Percentiles rank a stretch among this genome's conserved stretches.
Evolutionary conservation across 345 rosid species (phyloP).

Genomic region (Geranium rotundifolium): DNA sequence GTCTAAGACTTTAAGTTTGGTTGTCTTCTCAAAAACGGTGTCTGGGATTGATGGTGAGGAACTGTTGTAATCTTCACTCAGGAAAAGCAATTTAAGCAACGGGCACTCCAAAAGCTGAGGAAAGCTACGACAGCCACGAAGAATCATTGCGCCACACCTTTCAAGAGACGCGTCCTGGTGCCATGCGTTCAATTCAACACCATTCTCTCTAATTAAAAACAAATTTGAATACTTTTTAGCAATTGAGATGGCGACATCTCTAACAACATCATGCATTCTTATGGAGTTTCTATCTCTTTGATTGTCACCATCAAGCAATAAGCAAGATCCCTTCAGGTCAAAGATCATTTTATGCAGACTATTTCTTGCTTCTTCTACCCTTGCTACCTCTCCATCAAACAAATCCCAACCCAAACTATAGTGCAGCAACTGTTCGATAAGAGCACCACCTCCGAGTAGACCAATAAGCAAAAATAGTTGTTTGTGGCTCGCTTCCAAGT

Average conservation of each 20-base stretch:
- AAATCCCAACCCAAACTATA: too few relatives aligned
- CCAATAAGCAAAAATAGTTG: too few relatives aligned
- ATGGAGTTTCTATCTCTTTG: neutral
- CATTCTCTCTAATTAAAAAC: neutral
- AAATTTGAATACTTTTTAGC: slow-evolving; percentile 1
- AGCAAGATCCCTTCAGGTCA: slow-evolving; percentile 6
- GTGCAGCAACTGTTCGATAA: too few relatives aligned
- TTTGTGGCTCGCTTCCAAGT: neutral
- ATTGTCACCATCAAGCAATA: neutral
- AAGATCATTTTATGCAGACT: neutral
- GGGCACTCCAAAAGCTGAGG: slow-evolving; percentile 10
- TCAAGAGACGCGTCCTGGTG: neutral
- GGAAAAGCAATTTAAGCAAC: neutral
- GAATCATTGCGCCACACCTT: neutral
- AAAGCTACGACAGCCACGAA: neutral
- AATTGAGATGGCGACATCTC: slow-evolving; percentile 6
- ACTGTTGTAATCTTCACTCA: neutral
- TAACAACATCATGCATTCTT: slow-evolving; percentile 21
- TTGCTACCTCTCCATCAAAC: neutral
- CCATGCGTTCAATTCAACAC: neutral
- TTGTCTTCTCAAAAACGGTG: slow-evolving; percentile 7
- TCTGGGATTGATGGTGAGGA: neutral
- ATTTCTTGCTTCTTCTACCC: slow-evolving; percentile 4
- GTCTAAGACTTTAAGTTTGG: slow-evolving; percentile 17
- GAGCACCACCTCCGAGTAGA: too few relatives aligned